A percentile compares a stretch with the other conserved stretches of the same genome.
Evolutionary conservation across 768 basidiomycete genomes (phyloP).

Genomic region (Tylopilus subfusipes): DNA sequence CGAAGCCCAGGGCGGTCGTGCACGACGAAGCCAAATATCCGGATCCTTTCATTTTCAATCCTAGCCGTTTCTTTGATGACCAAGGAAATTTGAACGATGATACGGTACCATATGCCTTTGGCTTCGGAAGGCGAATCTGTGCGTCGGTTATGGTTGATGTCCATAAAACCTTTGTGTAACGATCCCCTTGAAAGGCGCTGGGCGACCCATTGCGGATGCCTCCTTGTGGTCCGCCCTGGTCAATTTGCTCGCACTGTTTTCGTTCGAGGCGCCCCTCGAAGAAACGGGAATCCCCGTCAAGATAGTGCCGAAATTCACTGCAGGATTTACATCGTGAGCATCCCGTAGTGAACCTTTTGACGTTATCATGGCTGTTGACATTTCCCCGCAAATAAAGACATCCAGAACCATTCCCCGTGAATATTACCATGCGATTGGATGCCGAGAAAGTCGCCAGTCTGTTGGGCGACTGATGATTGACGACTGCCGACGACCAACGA

Average conservation of each 20-base stretch:
- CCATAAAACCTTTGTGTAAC: background rate
- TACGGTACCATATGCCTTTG: constrained; percentile 2
- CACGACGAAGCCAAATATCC: constrained; percentile 7
- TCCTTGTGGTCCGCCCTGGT: constrained; percentile 2
- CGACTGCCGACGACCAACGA: background rate
- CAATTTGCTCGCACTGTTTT: constrained; percentile 4
- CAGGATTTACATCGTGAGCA: constrained; percentile 5
- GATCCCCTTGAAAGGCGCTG: constrained; percentile 2
- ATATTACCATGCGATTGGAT: background rate
- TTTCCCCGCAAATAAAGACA: background rate
- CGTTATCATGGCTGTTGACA: background rate
- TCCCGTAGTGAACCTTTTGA: background rate
- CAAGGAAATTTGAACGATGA: constrained; percentile 6
- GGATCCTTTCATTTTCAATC: constrained; percentile 1
- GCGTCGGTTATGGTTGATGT: background rate
- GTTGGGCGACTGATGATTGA: background rate
- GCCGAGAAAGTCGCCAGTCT: background rate
- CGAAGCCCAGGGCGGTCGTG: background rate
- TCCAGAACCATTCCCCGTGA: background rate
- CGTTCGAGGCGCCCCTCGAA: constrained; percentile 6
- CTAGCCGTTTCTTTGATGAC: constrained; percentile 7
- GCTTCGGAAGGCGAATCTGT: constrained; percentile 7
- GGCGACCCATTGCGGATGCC: background rate
- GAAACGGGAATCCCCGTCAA: background rate
- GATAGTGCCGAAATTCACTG: background rate